These are phyloP conservation scores for Pouteria campechiana DNA, from an alignment of 179 eudicot genomes.

Conservation along the genomic window DNA sequence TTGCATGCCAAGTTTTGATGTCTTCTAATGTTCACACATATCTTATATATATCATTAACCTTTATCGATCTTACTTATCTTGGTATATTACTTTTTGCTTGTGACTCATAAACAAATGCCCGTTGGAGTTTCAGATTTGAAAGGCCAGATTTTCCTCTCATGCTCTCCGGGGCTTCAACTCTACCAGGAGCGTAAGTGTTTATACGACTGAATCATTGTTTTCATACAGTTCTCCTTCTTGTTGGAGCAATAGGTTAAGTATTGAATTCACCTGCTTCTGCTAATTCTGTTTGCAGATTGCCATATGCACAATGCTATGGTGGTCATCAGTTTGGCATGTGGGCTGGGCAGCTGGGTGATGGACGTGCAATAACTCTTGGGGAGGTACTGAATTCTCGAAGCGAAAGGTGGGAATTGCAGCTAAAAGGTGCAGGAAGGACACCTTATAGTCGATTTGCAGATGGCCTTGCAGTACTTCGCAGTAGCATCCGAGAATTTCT, in stretches of 20 bases:
- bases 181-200: constrained; percentile 71
- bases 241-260: too few species aligned
- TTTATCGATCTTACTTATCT: too few species aligned
- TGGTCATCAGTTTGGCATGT: constrained; percentile 97
- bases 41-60: too few species aligned
- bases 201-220: background rate
- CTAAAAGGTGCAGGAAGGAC: constrained; percentile 98
- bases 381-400: constrained; percentile 69
- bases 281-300: constrained; percentile 39
- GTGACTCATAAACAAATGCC: too few species aligned
- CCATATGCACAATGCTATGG: constrained; percentile 99
- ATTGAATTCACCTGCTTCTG: too few species aligned
- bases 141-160: constrained; percentile 71
- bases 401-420: constrained; percentile 94
- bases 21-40: too few species aligned
- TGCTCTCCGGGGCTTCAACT: constrained; percentile 75
- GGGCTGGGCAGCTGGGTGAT: constrained; percentile 99
- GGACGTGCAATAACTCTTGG: constrained; percentile 97
- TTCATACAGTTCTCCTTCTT: too few species aligned
- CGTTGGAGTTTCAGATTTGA: constrained; percentile 94
- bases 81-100: too few species aligned
- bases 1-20: too few species aligned
- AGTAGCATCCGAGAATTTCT: constrained; percentile 95
- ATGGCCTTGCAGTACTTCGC: constrained; percentile 95
- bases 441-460: constrained; percentile 98